These are phyloP conservation scores for Cyclospora cayetanensis DNA, from an alignment of 169 alveolate genomes.

Conservation along the genomic window DNA sequence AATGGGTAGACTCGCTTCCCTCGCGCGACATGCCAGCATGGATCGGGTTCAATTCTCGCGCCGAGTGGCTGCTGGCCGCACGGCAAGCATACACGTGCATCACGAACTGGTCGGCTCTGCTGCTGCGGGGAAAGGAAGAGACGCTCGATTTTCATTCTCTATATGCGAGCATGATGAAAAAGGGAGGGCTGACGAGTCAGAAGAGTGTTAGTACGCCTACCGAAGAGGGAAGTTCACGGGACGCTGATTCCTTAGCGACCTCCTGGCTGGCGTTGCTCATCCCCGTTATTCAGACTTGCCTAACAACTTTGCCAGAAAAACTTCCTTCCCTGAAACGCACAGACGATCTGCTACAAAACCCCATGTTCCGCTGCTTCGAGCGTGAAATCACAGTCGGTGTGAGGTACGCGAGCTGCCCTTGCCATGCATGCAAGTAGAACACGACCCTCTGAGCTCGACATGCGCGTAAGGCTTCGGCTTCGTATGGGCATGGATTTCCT, in stretches of 20 bases:
- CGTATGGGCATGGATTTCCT: background rate
- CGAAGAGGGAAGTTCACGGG: constrained; percentile 10
- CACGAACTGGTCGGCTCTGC: constrained; percentile 68
- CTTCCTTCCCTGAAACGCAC: constrained; percentile 82
- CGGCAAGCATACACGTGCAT: constrained; percentile 39
- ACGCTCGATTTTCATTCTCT: constrained; percentile 68
- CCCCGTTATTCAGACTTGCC: constrained; percentile 74
- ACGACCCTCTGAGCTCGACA: too few relatives aligned
- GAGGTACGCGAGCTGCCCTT: constrained; percentile 67
- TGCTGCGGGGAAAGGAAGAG: constrained; percentile 72
- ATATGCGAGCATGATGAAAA: background rate
- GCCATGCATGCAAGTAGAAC: too few relatives aligned
- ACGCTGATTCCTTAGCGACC: background rate
- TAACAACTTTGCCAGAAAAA: constrained; percentile 83
- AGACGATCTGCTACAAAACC: constrained; percentile 88
- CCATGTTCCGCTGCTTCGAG: constrained; percentile 93
- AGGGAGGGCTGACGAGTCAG: constrained; percentile 22
- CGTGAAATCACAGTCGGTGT: constrained; percentile 91
- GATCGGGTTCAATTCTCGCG: constrained; percentile 72
- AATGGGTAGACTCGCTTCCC: constrained; percentile 71
- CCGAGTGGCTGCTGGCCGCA: constrained; percentile 69
- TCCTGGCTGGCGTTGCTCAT: constrained; percentile 73
- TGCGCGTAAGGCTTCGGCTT: too few relatives aligned
- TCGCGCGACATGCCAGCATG: constrained; percentile 71
- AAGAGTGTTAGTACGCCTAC: background rate